Evolutionary conservation across 2,329 filamentous ascomycete genomes (phyloP), one percentile per base, ranked within the genome.

Genomic region (Volutella citrinella): DNA sequence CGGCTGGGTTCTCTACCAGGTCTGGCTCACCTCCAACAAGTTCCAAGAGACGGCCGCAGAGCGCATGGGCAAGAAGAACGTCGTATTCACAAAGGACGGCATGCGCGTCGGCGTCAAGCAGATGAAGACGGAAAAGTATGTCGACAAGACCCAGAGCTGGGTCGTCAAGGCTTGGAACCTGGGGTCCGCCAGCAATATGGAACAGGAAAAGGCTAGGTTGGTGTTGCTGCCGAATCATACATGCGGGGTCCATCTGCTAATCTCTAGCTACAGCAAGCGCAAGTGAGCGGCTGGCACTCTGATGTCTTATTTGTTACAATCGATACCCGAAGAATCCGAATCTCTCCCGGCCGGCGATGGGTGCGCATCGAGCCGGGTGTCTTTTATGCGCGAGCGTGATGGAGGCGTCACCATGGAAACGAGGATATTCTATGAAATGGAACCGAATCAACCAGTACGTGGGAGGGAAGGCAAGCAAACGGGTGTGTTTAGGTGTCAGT

Each of bases 1-100:
- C 27, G 82, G 70, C 36, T 87, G 78, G 64, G 68, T 90, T 38
- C 74, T 76, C 41, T 88, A 87, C 61, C 80, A 86, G 41, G 73
- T 89, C 57, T 89, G 84, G 63, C 61, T 84, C 34, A 80, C 79
- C 61, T 70, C 76, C 35, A 71, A 69, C 62, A 74, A 84, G 59
- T 80, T 90, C 50, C 74, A 77, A 41, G 68, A 77, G 40, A 71
- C 76, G 38, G 82, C 84, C 28, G 76, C 74, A 30, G 71, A 82
- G 61, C 78, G 78, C 54, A 84, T 89, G 76, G 79, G 82, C 58
- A 78, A 78, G 65, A 85, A 84, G 66, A 84, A 89, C 57, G 76
- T 90, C 36, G 69, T 79, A 24, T 84, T 88, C 61, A 82, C 80
- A 23, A 87, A 85, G 57, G 84, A 88, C 36, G 85, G 85, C 35